phyloP scores from a whole-genome alignment of 2,329 filamentous ascomycete genomes.

The Penicillium vulpinum region DNA sequence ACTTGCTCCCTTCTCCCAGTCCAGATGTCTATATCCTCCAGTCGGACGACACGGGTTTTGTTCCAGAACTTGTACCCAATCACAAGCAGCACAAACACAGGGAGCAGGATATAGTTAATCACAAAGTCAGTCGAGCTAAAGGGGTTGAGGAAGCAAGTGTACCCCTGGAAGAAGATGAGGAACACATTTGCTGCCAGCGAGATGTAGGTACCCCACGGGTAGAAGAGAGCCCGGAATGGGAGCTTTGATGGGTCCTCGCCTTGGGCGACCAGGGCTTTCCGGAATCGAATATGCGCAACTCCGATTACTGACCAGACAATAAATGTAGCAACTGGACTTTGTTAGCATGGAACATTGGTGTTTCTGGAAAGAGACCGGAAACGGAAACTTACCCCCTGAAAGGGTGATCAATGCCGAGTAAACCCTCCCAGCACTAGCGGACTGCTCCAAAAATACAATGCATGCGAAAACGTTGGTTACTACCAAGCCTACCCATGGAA shows the following conservation, averaged over 20 bases:
- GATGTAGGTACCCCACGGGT: slow-evolving; percentile 54
- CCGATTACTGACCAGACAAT: slow-evolving; percentile 45
- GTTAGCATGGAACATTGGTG: not conserved
- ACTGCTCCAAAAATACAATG: slow-evolving; percentile 36
- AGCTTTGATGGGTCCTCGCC: slow-evolving; percentile 42
- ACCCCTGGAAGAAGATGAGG: slow-evolving; percentile 55
- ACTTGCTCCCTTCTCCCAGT: slow-evolving; percentile 33
- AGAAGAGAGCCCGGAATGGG: slow-evolving; percentile 51
- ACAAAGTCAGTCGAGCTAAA: slow-evolving; percentile 55
- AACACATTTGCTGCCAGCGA: slow-evolving; percentile 51
- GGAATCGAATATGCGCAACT: slow-evolving; percentile 46
- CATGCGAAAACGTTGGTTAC: slow-evolving; percentile 69
- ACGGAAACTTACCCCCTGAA: slow-evolving; percentile 30
- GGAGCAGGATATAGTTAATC: slow-evolving; percentile 57
- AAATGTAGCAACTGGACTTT: slow-evolving; percentile 37
- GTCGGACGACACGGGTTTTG: slow-evolving; percentile 38
- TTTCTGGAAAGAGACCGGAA: not conserved
- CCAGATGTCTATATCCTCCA: slow-evolving; percentile 44
- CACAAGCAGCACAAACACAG: slow-evolving; percentile 51
- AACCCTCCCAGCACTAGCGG: slow-evolving; percentile 32
- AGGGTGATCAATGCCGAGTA: slow-evolving; percentile 36
- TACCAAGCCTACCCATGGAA: slow-evolving; percentile 60
- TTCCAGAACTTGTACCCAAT: slow-evolving; percentile 50
- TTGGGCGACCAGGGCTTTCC: slow-evolving; percentile 39
- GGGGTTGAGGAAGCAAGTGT: slow-evolving; percentile 53